Evolutionary conservation across 2,329 filamentous ascomycete genomes (phyloP), one percentile per base, ranked within the genome.

Genomic region (Neopestalotiopsis clavispora): DNA sequence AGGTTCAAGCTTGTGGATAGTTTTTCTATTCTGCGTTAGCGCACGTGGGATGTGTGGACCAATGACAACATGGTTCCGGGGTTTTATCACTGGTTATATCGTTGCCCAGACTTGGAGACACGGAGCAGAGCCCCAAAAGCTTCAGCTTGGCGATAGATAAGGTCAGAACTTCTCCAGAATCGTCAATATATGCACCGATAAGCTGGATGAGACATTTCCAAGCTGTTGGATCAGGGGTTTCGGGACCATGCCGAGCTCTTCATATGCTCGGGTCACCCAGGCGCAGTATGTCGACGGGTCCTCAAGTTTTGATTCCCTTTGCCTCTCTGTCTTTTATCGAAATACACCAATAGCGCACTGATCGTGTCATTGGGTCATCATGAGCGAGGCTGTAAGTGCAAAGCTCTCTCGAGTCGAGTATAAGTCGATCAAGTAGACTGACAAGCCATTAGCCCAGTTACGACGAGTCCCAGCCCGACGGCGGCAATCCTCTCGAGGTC

Each of bases 401-500:
- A 40, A 45, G 10, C 62, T 40, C 34, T 23, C n/a, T 32, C 12
- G 17, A 20, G 30, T 62, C 34, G 4, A 62, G 34, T 28, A 13
- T 42, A 13, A 23, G 6, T 10, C 38, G 6, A 20, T n/a, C 13
- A 42, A 34, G 42, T 30, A 45, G 58, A 5, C 28, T 38, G 5
- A 38, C 7, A 49, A 23, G 6, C 14, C 6, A 5, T 40, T 12
- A 73, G 72, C 72, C 72, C 4, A 70, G 61, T 6, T 73, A 71
- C 34, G 69, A 75, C 52, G 71, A 66, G 7, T 74, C 73, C 56
- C 59, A 70, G 67, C 74, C 74, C 45, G 20, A 62, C n/a, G 75
- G 75, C 52, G 75, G 75, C 66, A 73, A 76, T 67, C 70, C 75
- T 2, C 70, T 73, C 60, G 66, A 69, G 32, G 61, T 68, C 52